Conservation (phyloP, 805 yeast species). For the Torulaspora gathmanii region DNA sequence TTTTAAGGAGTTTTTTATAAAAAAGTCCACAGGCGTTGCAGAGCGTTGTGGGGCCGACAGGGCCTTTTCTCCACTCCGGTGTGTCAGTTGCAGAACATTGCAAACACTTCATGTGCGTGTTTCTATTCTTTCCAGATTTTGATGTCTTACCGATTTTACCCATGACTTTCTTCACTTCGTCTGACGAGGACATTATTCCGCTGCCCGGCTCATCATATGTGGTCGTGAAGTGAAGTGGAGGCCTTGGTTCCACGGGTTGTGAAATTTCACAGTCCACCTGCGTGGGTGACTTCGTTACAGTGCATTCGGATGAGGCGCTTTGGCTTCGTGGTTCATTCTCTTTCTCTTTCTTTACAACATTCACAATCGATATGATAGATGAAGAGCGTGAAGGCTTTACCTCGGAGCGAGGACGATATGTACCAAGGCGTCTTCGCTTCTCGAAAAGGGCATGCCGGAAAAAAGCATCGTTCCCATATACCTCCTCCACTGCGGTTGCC, state of each 20-base stretch:
- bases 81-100: constrained; percentile 35
- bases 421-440: constrained; percentile 2
- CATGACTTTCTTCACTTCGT: constrained; percentile 1
- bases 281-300: constrained; percentile 9
- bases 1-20: constrained; percentile 60
- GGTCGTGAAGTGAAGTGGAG: neutral
- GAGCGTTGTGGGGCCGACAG: constrained; percentile 66
- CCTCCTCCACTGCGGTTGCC: constrained; percentile 6
- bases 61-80: constrained; percentile 84
- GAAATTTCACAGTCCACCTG: constrained; percentile 4
- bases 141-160: constrained; percentile 16
- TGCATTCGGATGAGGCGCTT: constrained; percentile 8
- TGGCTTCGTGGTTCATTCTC: constrained; percentile 3
- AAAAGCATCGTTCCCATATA: neutral
- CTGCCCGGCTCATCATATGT: neutral
- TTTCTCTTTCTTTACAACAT: constrained; percentile 3
- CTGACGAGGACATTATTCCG: neutral
- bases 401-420: constrained; percentile 1
- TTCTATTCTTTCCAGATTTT: constrained; percentile 17
- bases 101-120: constrained; percentile 17
- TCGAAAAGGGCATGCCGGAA: neutral
- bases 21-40: constrained; percentile 83
- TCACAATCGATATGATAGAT: constrained; percentile 10
- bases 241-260: neutral
- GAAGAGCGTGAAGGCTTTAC: constrained; percentile 8